Base-by-base conservation (phyloP, 352 stramenopile species). In the Phytophthora colocasiae region DNA sequence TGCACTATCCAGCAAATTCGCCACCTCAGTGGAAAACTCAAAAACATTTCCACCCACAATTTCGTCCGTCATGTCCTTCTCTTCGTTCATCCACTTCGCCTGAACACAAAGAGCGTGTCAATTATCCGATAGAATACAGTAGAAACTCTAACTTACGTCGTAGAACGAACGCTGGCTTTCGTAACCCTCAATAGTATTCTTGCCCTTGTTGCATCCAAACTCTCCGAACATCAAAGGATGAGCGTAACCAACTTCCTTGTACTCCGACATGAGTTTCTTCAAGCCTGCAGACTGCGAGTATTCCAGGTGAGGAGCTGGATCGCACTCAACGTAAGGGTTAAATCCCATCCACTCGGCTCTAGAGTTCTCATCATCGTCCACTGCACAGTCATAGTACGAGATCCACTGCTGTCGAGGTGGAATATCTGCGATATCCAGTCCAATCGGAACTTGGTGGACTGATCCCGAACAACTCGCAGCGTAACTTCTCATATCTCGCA, bases 1-100 rank as follows among this genome's bases (percentile, higher is more conserved):
- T 31, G 62, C 68, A 27, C 50, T 78, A 7, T 64, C 46, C 1
- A 69, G 66, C 19, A 89, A 57, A 39, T 95, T 92, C 49, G 73
- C 68, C 32, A 87, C 66, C 51, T 91, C 83, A 4, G 81, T 89
- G 10, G 73, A 71, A 63, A 91, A 93, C 69, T 93, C 85, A 41
- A 93, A 93, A 24, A 90, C 83, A 63, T 90, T 91, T 43, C 83
- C 83, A 14, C 85, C 83, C 1, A 91, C 72, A 43, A 93, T 79
- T 36, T 89, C 76, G 12, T 63, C 46, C 1, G 69, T 65, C 50
- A 51, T 36, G 5, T 51, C 82, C 6, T 77, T 54, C 52, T 90
- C 81, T 32, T 84, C 73, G 61, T 92, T 92, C 83, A 92, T 90
- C 83, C 81, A 90, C 54, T 85, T 87, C 15, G 81, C 81, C 68